A percentile compares a stretch with the other conserved stretches of the same genome.
Evolutionary conservation across 108 stramenopile species (phyloP).

Genomic region (Discostella pseudostelligera): DNA sequence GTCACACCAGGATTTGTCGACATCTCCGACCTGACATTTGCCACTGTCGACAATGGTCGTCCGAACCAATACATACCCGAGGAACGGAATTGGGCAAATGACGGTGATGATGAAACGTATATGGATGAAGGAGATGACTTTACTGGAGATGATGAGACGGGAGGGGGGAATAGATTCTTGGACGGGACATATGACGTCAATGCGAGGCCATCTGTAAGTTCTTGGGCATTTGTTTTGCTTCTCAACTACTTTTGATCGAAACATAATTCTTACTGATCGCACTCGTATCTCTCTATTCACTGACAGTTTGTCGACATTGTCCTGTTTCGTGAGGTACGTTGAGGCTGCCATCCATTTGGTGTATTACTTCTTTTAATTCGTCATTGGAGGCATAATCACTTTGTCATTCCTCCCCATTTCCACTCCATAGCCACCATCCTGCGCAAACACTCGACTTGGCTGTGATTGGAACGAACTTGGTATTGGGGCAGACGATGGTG

Average conservation of each 20-base stretch:
- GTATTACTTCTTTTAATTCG: neutral
- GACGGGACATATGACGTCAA: conserved; percentile 9
- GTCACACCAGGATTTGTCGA: conserved; percentile 81
- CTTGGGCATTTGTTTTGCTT: neutral
- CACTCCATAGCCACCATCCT: conserved; percentile 51
- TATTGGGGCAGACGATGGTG: conserved; percentile 59
- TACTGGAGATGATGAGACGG: neutral
- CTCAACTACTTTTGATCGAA: neutral
- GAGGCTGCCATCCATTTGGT: neutral
- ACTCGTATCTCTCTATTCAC: conserved; percentile 35
- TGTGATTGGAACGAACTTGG: conserved; percentile 84
- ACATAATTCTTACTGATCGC: neutral
- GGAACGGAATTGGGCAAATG: neutral
- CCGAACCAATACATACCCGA: conserved; percentile 1
- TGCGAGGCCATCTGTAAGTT: neutral
- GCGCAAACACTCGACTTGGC: conserved; percentile 60
- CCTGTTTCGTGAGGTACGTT: conserved; percentile 45
- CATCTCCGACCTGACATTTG: conserved; percentile 55
- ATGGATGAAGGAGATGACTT: conserved; percentile 25
- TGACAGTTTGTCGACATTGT: conserved; percentile 44
- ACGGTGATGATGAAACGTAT: conserved; percentile 23
- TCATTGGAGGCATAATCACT: neutral
- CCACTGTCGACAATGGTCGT: conserved; percentile 8
- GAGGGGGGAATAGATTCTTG: neutral
- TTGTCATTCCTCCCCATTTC: neutral